These are phyloP conservation scores for Ogataea methanolica DNA, from an alignment of 805 yeast genomes.

Conservation along the genomic window DNA sequence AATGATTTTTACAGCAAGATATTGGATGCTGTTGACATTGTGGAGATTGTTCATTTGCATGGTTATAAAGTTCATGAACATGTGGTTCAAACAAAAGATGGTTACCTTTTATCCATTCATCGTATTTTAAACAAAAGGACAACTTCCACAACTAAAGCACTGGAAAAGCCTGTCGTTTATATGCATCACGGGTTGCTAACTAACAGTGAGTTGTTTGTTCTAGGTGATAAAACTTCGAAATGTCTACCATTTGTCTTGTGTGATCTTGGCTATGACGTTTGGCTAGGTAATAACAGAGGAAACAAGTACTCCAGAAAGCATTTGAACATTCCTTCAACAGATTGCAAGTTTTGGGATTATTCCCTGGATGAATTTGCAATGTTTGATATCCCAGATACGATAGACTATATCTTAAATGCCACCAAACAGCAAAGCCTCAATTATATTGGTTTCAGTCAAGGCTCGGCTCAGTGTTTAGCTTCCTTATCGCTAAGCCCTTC, in stretches of 20 bases:
- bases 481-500: conserved; percentile 62
- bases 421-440: conserved; percentile 44
- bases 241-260: conserved; percentile 67
- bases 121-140: conserved; percentile 39
- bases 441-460: conserved; percentile 90
- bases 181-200: conserved; percentile 88
- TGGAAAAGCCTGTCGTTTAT: conserved; percentile 48
- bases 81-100: conserved; percentile 72
- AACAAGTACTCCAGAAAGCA: conserved; percentile 90
- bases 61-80: conserved; percentile 77
- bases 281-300: conserved; percentile 91
- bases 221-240: conserved; percentile 39
- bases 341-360: conserved; percentile 76
- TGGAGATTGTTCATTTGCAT: conserved; percentile 30
- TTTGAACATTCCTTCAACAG: conserved; percentile 33
- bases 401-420: conserved; percentile 60
- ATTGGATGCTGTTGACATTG: conserved; percentile 26
- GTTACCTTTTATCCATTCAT: conserved; percentile 74
- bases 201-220: conserved; percentile 67
- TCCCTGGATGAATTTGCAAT: conserved; percentile 88
- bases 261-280: conserved; percentile 85
- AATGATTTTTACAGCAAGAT: conserved; percentile 12
- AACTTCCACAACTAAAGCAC: conserved; percentile 1
- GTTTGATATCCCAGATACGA: conserved; percentile 81
- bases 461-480: conserved; percentile 91